Evolutionary conservation across 176 grass and related monocot genomes (phyloP).

Genomic region (Oryza glaberrima): DNA sequence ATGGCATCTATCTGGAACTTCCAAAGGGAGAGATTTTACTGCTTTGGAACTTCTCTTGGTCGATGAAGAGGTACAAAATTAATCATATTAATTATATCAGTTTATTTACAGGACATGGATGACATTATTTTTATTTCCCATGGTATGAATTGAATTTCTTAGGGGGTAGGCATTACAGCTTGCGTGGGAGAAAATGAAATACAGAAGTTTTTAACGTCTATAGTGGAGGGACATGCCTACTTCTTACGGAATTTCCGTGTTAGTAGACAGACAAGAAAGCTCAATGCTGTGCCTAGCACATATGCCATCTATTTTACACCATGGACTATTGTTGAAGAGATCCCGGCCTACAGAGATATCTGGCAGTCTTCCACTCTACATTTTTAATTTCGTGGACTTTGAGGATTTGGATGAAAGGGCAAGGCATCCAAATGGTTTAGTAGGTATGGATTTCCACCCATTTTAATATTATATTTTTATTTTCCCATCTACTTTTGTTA

Average conservation of each 20-base stretch:
- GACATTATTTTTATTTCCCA: neutral
- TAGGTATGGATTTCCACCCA: too few species aligned
- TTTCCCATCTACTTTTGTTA: too few species aligned
- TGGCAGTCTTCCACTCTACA: neutral
- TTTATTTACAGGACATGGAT: neutral
- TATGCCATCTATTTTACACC: neutral
- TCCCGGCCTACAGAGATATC: neutral
- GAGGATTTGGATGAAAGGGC: neutral
- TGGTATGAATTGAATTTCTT: neutral
- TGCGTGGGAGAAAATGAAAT: neutral
- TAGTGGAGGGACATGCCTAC: neutral
- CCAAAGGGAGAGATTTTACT: neutral
- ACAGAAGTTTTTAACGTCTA: neutral
- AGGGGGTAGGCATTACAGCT: neutral
- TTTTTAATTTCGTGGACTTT: slow-evolving; percentile 9
- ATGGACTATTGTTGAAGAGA: neutral
- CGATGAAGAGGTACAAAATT: slow-evolving; percentile 4
- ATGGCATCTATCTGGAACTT: neutral
- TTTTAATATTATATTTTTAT: too few species aligned
- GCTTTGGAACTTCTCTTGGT: neutral
- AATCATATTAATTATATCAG: neutral
- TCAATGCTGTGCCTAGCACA: neutral
- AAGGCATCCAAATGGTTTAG: neutral
- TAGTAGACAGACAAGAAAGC: neutral
- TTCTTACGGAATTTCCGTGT: neutral